Base-by-base conservation (phyloP, 2,329 filamentous ascomycete genomes). In the Taxawa tesnikishii region DNA sequence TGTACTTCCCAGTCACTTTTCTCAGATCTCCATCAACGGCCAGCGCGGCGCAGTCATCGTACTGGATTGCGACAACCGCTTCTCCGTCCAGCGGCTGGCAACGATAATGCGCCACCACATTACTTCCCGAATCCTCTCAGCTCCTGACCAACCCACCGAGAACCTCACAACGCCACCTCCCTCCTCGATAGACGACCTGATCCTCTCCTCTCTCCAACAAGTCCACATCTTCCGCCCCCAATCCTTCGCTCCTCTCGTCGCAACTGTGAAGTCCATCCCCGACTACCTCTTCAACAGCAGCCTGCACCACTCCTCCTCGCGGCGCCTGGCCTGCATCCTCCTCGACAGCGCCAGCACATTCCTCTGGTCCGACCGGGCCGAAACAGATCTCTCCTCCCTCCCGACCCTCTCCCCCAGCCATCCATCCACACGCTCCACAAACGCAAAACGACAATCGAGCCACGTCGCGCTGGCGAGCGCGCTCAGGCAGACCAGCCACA, bases 151-250 rank as follows among this genome's bases (percentile, higher is more conserved):
- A n/a, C 8, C 8, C 19, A 30, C 21, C 18, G 27, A 21, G 26
- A 26, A 1, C 18, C 31, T 17, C 21, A 24, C 38, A 3, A n/a
- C n/a, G n/a, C n/a, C n/a, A n/a, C n/a, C n/a, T n/a, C n/a, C n/a
- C n/a, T n/a, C n/a, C n/a, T n/a, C n/a, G n/a, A n/a, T n/a, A n/a
- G 29, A 41, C 8, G 32, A 39, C 7, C 39, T 60, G 2, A 36
- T 71, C 10, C 38, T 42, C n/a, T 42, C 42, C 14, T 51, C 59
- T 4, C 53, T 79, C 1, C 44, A 53, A 16, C 72, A 78, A 43
- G 49, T 78, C 23, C 73, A 77, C 47, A 56, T 78, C 38, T 69
- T 75, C 52, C 63, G 55, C 3, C 70, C 71, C 0, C 58, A 66
- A 27, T 67, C 67, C 1, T 67, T 68, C 15, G 28, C 51, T 3